These are phyloP conservation scores for Jamesozyma hellenica DNA, from an alignment of 805 yeast species.

Conservation along the genomic window DNA sequence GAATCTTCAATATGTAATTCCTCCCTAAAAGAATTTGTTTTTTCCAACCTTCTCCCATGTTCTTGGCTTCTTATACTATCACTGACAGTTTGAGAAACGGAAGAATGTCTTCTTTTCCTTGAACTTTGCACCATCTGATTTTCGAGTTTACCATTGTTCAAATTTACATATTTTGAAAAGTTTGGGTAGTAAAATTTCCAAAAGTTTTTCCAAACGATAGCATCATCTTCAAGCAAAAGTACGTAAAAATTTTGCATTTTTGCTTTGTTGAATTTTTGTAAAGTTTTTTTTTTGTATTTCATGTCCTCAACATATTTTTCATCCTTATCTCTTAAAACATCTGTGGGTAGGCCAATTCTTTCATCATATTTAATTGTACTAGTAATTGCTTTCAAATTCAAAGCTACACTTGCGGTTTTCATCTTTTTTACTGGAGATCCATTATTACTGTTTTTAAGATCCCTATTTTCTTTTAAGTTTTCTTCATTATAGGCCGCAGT, in stretches of 20 bases:
- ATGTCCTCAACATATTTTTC: constrained; percentile 15
- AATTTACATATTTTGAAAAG: not conserved
- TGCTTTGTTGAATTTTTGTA: too few species aligned
- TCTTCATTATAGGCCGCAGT: too few species aligned
- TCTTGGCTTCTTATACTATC: constrained; percentile 22
- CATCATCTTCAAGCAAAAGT: constrained; percentile 3
- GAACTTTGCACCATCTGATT: not conserved
- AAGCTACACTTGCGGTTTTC: too few species aligned
- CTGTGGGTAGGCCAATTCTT: constrained; percentile 20
- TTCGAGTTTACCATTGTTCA: not conserved
- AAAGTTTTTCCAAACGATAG: constrained; percentile 9
- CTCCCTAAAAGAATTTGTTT: not conserved
- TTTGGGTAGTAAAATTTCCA: constrained; percentile 5
- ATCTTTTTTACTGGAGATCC: too few species aligned
- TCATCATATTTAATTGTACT: constrained; percentile 11
- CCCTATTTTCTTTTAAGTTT: too few species aligned
- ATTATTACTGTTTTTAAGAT: too few species aligned
- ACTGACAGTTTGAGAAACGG: constrained; percentile 14
- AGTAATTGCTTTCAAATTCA: too few species aligned
- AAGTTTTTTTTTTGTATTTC: constrained; percentile 6
- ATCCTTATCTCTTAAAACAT: constrained; percentile 16
- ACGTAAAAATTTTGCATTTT: too few species aligned
- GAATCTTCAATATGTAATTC: not conserved
- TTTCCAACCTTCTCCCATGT: constrained; percentile 17
- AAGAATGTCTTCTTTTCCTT: constrained; percentile 14